Evolutionary conservation across 192 early-diverging fungal genomes (phyloP), one percentile per base, ranked within the genome.

Genomic region (Coemansia sp.): DNA sequence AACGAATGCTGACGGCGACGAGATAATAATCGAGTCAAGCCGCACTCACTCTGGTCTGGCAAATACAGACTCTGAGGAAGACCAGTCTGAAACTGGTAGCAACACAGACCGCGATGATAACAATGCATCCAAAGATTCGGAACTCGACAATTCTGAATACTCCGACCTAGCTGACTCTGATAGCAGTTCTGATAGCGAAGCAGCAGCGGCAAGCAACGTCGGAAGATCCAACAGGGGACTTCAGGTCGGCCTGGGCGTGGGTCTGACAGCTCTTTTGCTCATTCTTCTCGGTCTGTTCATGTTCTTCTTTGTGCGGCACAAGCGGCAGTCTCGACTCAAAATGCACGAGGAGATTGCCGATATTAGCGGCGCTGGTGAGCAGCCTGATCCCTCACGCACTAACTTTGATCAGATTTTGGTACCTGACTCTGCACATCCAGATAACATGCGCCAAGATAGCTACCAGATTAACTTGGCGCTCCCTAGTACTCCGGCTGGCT

Each of bases 191-290:
- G 41, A 45, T n/a, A 12, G 5, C 11, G 41, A 45, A 3, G 11
- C 14, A n/a, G 41, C 14, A 15, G 41, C 41, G 14, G 41, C 14
- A n/a, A 45, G 11, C 41, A 45, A 45, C 14, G 5, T 5, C 5
- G 41, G 41, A 3, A 45, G 5, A n/a, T 45, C 41, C 41, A 45
- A 9, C 14, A 22, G 39, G 38, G 52, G 21, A 0, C 62, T 22
- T 4, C 52, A 53, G 22, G n/a, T 63, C 4, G 62, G 50, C 4
- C 21, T 63, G 4, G 62, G 62, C 5, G 22, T 63, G 21, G 24
- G 50, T 0, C 22, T 63, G 10, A 32, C 62, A 0, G 24, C 39
- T 9, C 51, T 22, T 6, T 37, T 39, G 19, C 51, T 55, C 9
- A 4, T 45, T 9, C 22, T 63, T n/a, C 12, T 32, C n/a, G 29